Conservation (phyloP, 23 red algal genomes). For the Gracilariopsis chorda region DNA sequence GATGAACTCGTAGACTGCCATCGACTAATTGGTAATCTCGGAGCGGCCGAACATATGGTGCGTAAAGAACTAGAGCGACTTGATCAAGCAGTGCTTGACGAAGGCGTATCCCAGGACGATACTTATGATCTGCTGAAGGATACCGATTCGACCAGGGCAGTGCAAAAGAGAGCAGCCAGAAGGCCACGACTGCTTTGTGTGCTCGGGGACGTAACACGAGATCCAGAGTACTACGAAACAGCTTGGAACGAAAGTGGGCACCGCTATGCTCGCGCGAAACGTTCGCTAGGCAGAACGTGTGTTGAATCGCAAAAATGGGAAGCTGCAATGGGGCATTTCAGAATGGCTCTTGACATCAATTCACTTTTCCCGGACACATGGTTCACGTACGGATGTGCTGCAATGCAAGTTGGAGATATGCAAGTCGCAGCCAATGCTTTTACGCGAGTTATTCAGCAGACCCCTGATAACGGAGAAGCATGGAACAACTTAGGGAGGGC, state of each 20-base stretch:
- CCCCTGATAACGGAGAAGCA: constrained; percentile 85
- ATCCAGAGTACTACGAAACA: constrained; percentile 44
- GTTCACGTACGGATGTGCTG: constrained; percentile 79
- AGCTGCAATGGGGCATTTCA: constrained; percentile 60
- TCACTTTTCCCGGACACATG: constrained; percentile 88
- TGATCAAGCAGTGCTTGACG: constrained; percentile 56
- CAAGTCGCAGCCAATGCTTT: constrained; percentile 70
- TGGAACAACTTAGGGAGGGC: constrained; percentile 93
- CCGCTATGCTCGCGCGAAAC: constrained; percentile 86
- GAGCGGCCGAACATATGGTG: constrained; percentile 69
- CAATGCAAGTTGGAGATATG: constrained; percentile 61
- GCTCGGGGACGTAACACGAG: constrained; percentile 84
- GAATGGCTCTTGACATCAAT: constrained; percentile 72
- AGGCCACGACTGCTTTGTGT: constrained; percentile 85
- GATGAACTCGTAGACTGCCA: constrained; percentile 97
- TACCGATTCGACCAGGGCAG: constrained; percentile 2
- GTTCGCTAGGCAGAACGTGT: constrained; percentile 67
- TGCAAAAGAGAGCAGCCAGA: constrained; percentile 25
- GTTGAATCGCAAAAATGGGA: constrained; percentile 50
- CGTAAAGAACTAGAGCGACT: constrained; percentile 58
- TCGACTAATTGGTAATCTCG: constrained; percentile 84
- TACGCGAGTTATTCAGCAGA: constrained; percentile 86
- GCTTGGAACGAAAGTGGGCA: constrained; percentile 84
- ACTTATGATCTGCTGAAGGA: constrained; percentile 1
- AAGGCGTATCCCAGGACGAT: neutral